Evolutionary conservation across 2,329 filamentous ascomycete genomes (phyloP).

Genomic region (Aureobasidium sp.): DNA sequence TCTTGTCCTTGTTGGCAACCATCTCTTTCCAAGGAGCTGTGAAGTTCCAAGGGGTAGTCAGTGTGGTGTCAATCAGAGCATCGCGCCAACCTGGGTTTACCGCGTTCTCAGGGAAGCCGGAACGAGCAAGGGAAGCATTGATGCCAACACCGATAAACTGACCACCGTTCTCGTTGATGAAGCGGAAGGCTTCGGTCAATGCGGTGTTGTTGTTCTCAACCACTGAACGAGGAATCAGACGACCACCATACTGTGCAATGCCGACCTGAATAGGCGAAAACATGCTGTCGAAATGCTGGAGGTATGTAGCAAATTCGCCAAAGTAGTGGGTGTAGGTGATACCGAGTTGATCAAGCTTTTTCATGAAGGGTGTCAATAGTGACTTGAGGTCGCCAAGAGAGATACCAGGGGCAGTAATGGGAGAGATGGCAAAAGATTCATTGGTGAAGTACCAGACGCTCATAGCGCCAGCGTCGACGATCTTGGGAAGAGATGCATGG

Average conservation of each 20-base stretch:
- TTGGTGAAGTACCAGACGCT: conserved; percentile 46
- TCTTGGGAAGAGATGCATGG: conserved; percentile 40
- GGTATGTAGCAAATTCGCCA: conserved; percentile 28
- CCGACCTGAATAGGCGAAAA: conserved; percentile 28
- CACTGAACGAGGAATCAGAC: conserved; percentile 31
- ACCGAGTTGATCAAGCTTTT: conserved; percentile 32
- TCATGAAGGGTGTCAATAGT: conserved; percentile 42
- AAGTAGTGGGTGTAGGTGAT: conserved; percentile 29
- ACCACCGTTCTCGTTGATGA: conserved; percentile 30
- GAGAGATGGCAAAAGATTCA: conserved; percentile 42
- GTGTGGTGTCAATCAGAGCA: conserved; percentile 25
- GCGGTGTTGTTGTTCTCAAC: conserved; percentile 27
- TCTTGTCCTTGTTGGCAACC: conserved; percentile 30
- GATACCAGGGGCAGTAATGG: conserved; percentile 44
- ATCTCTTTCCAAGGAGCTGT: conserved; percentile 33
- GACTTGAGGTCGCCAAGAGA: conserved; percentile 36
- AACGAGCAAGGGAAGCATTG: conserved; percentile 31
- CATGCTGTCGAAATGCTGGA: conserved; percentile 29
- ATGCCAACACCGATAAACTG: conserved; percentile 34
- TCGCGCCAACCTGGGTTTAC: conserved; percentile 36
- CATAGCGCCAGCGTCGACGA: conserved; percentile 46
- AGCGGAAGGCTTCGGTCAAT: conserved; percentile 29
- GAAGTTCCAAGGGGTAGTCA: conserved; percentile 28
- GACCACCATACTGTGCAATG: conserved; percentile 23
- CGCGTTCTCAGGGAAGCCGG: conserved; percentile 32